A percentile compares a stretch with the other conserved stretches of the same genome.
phyloP scores from a whole-genome alignment of 148 eudicot species.

The Vaccinium macrocarpon region DNA sequence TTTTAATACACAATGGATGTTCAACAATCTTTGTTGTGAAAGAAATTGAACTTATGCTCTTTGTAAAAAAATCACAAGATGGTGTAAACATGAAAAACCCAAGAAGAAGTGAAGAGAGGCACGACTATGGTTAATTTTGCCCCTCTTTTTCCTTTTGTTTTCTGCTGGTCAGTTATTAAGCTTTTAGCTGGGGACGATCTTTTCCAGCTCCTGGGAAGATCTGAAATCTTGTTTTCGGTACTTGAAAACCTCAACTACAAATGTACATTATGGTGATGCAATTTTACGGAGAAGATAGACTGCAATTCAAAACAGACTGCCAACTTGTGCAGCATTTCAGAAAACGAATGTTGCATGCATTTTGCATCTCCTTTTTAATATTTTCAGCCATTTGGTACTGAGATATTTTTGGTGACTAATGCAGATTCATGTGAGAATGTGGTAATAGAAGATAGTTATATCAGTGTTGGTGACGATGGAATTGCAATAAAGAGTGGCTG shows the following conservation, averaged over 20 bases:
- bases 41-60: not conserved
- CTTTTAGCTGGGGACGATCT: constrained; percentile 2
- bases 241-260: not conserved
- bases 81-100: not conserved
- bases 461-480: constrained; percentile 66
- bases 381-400: not conserved
- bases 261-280: not conserved
- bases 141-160: not conserved
- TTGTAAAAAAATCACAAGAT: not conserved
- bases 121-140: not conserved
- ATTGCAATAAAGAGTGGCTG: constrained; percentile 58
- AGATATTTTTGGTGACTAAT: not conserved
- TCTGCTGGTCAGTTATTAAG: constrained; percentile 2
- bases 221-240: not conserved
- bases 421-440: constrained; percentile 95
- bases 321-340: not conserved
- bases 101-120: not conserved
- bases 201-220: not conserved
- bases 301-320: not conserved
- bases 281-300: not conserved
- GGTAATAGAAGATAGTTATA: constrained; percentile 92
- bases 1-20: not conserved
- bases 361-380: not conserved
- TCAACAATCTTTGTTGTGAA: not conserved
- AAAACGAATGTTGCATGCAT: not conserved